phyloP scores from a whole-genome alignment of 768 basidiomycete species.

The Lentinula detonsa region DNA sequence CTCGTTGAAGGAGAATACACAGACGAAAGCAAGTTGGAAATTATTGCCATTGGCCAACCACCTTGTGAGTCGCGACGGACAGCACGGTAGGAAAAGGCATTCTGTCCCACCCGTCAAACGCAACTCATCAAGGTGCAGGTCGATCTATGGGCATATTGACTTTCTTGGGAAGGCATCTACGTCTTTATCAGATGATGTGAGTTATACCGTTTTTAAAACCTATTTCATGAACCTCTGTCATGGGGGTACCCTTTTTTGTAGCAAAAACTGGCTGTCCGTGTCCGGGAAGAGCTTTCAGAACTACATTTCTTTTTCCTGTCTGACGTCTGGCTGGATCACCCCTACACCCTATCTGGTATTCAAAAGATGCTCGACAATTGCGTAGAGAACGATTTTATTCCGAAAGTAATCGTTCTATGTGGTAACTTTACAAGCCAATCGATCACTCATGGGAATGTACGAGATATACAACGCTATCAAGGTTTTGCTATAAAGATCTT shows the following conservation, averaged over 20 bases:
- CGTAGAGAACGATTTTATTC: conserved; percentile 80
- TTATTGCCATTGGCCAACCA: conserved; percentile 94
- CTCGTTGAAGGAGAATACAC: conserved; percentile 96
- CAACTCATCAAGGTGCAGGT: conserved; percentile 37
- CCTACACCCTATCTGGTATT: conserved; percentile 73
- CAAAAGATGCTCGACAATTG: conserved; percentile 87
- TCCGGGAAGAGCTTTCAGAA: conserved; percentile 66
- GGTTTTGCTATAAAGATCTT: conserved; percentile 38
- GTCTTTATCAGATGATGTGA: conserved; percentile 84
- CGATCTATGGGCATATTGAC: conserved; percentile 94
- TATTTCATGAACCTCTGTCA: not conserved
- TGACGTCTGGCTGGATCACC: conserved; percentile 93
- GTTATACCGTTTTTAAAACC: conserved; percentile 15
- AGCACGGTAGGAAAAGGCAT: conserved; percentile 51
- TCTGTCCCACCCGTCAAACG: not conserved
- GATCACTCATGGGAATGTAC: conserved; percentile 69
- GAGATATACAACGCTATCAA: conserved; percentile 80
- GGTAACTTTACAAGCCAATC: conserved; percentile 91
- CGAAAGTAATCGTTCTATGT: conserved; percentile 85
- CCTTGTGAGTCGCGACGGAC: conserved; percentile 88
- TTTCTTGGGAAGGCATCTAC: conserved; percentile 94
- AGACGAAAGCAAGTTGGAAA: conserved; percentile 80
- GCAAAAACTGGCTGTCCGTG: conserved; percentile 56
- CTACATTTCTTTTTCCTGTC: conserved; percentile 90
- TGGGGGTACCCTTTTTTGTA: conserved; percentile 17